Base-by-base conservation (phyloP, 306 rosid species). In the Amphicarpaea edgeworthii region DNA sequence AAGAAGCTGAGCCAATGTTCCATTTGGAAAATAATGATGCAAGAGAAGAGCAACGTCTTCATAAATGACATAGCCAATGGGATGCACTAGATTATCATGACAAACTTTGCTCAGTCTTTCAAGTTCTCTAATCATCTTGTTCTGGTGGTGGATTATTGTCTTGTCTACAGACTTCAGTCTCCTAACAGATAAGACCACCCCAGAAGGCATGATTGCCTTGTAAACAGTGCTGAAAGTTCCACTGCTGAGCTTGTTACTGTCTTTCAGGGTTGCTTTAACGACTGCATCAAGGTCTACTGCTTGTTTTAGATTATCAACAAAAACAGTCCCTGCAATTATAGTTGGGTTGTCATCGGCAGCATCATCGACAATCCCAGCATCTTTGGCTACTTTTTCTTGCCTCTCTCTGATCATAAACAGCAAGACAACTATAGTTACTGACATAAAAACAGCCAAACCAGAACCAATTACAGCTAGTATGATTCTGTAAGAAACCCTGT, bases 141-240 rank as follows among this genome's bases (percentile, higher is more conserved):
- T 86, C 82, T 96, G 99, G 79, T 96, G 99, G 77, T 96, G 91
- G 83, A 96, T 83, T 77, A 96, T 92, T 21, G 99, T 89, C 92
- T 91, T 84, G 85, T 96, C 99, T 90, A 96, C 85, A 63, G 98
- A 96, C 82, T 90, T 96, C 64, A 96, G 81, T 84, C 96, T 90
- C 90, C 90, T 90, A 28, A 96, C 97, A 1, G 97, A 89, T 70
- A 96, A 40, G 37, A 92, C 83, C 86, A 92, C 79, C 45, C 98
- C 98, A 5, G 98, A 96, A 80, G 99, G 99, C 99, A 96, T 90
- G 70, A 87, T 83, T 57, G 96, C 99, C 83, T 92, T 90, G 86
- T 96, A 96, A 72, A 92, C 90, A 3, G 97, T 79, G 87, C 99
- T 96, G 86, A 96, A 96, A 62, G 99, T 92, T 53, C 99, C 99